phyloP scores from a whole-genome alignment of 768 basidiomycete species.

The Suillus subalutaceus region DNA sequence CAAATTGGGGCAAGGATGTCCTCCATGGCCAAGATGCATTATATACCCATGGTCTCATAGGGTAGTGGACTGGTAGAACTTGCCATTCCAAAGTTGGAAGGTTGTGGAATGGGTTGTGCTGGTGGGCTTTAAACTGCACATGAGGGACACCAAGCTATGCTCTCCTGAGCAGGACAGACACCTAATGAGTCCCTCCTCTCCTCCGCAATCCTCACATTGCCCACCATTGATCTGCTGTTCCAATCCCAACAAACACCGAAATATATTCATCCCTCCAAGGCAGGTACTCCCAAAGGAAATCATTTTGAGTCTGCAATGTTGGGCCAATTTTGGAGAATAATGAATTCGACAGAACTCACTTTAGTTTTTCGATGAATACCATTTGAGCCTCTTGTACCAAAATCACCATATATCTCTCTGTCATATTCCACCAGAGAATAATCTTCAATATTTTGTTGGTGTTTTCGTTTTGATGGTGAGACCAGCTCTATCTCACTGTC shows the following conservation, averaged over 20 bases:
- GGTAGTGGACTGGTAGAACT: constrained; percentile 15
- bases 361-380: not conserved
- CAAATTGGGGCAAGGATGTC: constrained; percentile 17
- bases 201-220: not conserved
- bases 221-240: not conserved
- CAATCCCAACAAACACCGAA: not conserved
- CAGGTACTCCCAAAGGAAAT: constrained; percentile 3
- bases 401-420: not conserved
- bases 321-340: too few species aligned
- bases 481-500: not conserved
- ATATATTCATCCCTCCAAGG: constrained; percentile 2
- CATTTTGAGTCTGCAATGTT: constrained; percentile 5
- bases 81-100: constrained; percentile 25
- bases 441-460: not conserved
- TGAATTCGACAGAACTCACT: not conserved
- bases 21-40: constrained; percentile 26
- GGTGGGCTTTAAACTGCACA: constrained; percentile 4
- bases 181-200: not conserved
- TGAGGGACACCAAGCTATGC: constrained; percentile 9
- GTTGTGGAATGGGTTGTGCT: constrained; percentile 18
- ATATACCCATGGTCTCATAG: constrained; percentile 23
- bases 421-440: not conserved
- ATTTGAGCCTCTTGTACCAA: not conserved
- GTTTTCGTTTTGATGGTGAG: not conserved
- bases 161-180: constrained; percentile 8